Base-by-base conservation (phyloP, 169 alveolate genomes). In the Toxoplasma gondii region DNA sequence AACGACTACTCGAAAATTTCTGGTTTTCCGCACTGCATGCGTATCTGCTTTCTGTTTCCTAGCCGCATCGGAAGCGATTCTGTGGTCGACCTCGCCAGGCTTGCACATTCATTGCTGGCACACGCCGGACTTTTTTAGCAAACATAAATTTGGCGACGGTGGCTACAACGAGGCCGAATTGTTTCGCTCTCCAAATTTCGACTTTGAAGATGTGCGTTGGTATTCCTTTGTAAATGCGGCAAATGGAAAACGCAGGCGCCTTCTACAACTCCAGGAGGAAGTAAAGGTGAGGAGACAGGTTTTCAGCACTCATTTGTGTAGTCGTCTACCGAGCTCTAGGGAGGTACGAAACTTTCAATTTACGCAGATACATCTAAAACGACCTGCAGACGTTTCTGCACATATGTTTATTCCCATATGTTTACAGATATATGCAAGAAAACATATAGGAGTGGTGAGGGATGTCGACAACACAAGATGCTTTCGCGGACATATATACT, bases 121-220 rank as follows among this genome's bases (percentile, higher is more conserved):
- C 86, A 78, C 86, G 27, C 86, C 86, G 31, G 86, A 78, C 86
- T 78, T 78, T n/a, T 78, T 78, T 45, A 78, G 86, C 86, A 78
- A 78, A 38, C 86, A 78, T 45, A 78, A n/a, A n/a, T 78, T 78
- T 45, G 45, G 39, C 10, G 86, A 78, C 49, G 86, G 86, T 45
- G 45, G 27, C 49, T 78, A 78, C 86, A n/a, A 38, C 86, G 86
- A 78, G 10, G 1, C 24, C 24, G 44, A 1, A 1, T 45, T 78
- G 49, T n/a, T 78, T 78, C 29, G 16, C 86, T n/a, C 39, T 16
- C 86, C 86, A 10, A 10, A 78, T 1, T 78, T 78, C 43, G 45
- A 78, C 86, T 78, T 36, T 45, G 49, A 38, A 38, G 86, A 78
- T 45, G 45, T 78, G 39, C 86, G 86, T 19, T 78, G 86, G 86